Evolutionary conservation across 1,284 basidiomycete species (phyloP).

Genomic region (Vanrija sp.): DNA sequence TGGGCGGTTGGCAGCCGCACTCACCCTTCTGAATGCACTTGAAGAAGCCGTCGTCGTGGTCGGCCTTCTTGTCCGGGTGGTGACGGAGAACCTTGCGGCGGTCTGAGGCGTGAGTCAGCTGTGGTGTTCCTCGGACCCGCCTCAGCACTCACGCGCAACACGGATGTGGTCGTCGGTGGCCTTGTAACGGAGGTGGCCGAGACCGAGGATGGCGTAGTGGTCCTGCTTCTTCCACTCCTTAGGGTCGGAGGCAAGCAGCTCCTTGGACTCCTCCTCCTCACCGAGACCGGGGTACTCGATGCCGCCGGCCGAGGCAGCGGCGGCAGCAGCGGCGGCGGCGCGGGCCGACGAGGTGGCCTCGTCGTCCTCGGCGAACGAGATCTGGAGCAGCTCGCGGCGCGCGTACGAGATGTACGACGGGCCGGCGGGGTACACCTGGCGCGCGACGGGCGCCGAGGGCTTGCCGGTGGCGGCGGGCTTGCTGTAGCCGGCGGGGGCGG

Average conservation of each 20-base stretch:
- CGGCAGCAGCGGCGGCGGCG: slow-evolving; percentile 56
- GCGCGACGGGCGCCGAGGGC: slow-evolving; percentile 45
- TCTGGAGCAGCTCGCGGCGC: slow-evolving; percentile 65
- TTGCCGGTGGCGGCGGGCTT: slow-evolving; percentile 41
- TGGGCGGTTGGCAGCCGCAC: background rate
- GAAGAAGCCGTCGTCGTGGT: slow-evolving; percentile 98
- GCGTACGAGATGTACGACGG: slow-evolving; percentile 78
- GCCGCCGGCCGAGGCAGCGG: slow-evolving; percentile 57
- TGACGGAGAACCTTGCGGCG: slow-evolving; percentile 99
- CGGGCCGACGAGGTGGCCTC: slow-evolving; percentile 40
- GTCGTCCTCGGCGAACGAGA: slow-evolving; percentile 78
- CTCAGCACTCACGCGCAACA: slow-evolving; percentile 72
- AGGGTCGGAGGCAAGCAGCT: slow-evolving; percentile 74
- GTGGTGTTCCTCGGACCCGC: background rate
- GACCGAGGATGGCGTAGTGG: slow-evolving; percentile 92
- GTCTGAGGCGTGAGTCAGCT: slow-evolving; percentile 54
- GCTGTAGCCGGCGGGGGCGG: slow-evolving; percentile 43
- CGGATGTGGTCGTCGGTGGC: slow-evolving; percentile 92
- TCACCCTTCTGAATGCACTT: slow-evolving; percentile 91
- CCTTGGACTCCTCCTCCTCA: slow-evolving; percentile 78
- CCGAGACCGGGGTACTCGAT: slow-evolving; percentile 86
- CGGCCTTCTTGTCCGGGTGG: slow-evolving; percentile 98
- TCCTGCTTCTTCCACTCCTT: slow-evolving; percentile 99
- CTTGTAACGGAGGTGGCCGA: slow-evolving; percentile 82
- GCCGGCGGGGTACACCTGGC: slow-evolving; percentile 70